phyloP scores from a whole-genome alignment of 2,329 filamentous ascomycete species.

The Pyrenochaeta sp. region DNA sequence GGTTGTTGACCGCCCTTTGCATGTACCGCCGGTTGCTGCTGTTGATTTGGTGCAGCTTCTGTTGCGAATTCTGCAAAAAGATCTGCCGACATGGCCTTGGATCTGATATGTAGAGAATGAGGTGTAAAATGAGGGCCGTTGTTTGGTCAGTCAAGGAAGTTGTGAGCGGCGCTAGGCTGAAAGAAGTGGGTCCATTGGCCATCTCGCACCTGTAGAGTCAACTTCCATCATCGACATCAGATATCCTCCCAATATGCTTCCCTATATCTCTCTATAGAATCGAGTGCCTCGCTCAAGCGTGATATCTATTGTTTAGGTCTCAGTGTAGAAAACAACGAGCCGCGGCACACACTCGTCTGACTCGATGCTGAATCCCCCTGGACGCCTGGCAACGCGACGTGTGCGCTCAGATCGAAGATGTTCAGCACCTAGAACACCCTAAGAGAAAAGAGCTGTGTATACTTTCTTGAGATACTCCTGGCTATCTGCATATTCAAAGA shows the following conservation, averaged over 20 bases:
- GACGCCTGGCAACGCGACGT: background rate
- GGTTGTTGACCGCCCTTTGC: slow-evolving; percentile 11
- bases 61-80: slow-evolving; percentile 45
- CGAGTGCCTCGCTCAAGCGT: too few relatives aligned
- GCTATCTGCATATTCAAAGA: too few relatives aligned
- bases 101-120: slow-evolving; percentile 6
- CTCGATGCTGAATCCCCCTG: background rate
- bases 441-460: background rate
- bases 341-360: too few relatives aligned
- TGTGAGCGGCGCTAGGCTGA: slow-evolving; percentile 23
- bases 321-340: too few relatives aligned
- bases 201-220: too few relatives aligned
- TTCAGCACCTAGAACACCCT: background rate
- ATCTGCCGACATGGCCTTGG: slow-evolving; percentile 44
- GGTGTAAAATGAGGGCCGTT: slow-evolving; percentile 13
- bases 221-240: too few relatives aligned
- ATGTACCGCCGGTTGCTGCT: slow-evolving; percentile 11
- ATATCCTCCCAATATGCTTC: too few relatives aligned
- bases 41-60: slow-evolving; percentile 20
- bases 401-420: background rate
- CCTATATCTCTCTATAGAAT: too few relatives aligned
- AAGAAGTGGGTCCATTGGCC: slow-evolving; percentile 11
- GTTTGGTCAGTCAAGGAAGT: slow-evolving; percentile 21
- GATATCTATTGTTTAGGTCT: too few relatives aligned
- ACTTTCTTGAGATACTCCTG: too few relatives aligned